Base-by-base conservation (phyloP, 2,329 filamentous ascomycete species). In the Bipolaris cookei region DNA sequence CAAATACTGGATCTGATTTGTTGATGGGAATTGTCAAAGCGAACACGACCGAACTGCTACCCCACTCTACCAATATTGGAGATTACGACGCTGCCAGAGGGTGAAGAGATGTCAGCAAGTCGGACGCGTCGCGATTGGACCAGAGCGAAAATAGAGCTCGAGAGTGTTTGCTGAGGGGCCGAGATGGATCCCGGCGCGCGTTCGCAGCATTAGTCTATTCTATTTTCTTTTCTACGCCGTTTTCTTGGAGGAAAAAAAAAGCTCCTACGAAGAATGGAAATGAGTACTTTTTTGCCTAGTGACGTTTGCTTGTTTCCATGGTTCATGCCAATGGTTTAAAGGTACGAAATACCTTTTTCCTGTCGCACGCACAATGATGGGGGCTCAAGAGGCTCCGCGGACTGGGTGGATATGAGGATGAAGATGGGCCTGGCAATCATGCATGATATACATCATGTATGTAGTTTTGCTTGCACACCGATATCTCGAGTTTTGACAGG, bases 1-100 rank as follows among this genome's bases (percentile, higher is more conserved):
- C 4, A 86, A 84, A 66, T 93, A 91, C 70, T 97, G 92, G 92
- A 79, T 86, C 47, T 92, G 71, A 70, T 51, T 51, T 37, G 51
- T 51, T 37, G 51, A 46, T 30, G 50, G 25, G 5, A 41, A 10
- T 51, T n/a, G 28, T 39, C 38, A 7, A 23, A 46, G 47, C 41
- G 47, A 49, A 39, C 13, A 38, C 52, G 44, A 53, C 39, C 37
- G 38, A 41, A 54, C 21, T 13, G 43, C 44, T 25, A 30, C 37
- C 37, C 42, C 21, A 45, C 41, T 21, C n/a, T 11, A 35, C 32
- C 7, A 43, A 16, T 51, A 34, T 59, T 43, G 50, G 46, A 45
- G 49, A 50, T 65, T 30, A 65, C 54, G 62, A 66, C 61, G 57
- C 56, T 54, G 61, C 41, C 56, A 39, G 30, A 28, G 32, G 35